Base-by-base conservation (phyloP, 2,329 filamentous ascomycete genomes). In the Pleoardoris graminearum region DNA sequence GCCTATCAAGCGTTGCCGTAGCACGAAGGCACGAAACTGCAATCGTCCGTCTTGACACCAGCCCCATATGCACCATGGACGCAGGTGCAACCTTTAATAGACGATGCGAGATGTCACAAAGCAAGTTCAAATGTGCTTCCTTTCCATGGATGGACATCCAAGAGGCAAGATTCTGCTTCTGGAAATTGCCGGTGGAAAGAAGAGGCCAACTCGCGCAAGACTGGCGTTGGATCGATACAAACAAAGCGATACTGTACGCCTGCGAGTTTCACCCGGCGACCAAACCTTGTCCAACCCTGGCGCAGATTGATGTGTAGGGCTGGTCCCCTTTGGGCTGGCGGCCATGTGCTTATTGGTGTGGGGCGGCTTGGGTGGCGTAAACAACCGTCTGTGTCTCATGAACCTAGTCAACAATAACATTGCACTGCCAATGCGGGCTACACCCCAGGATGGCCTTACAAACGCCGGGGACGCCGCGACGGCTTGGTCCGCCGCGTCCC, bases 381-480 rank as follows among this genome's bases (percentile, higher is more conserved):
- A 36, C 30, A 46, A 27, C 43, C 30, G 43, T 35, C n/a, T 27
- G 16, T 38, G 32, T 54, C 45, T 48, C 42, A 46, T 48, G 27
- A 54, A 48, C 33, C 45, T 44, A 36, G 44, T 47, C 46, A 50
- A 50, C 48, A 42, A 53, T 51, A 51, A 53, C 49, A 47, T 38
- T 47, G 23, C 44, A 47, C 44, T 29, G 22, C 44, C 32, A 25
- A 23, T n/a, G 27, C 36, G 38, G 38, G 38, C 23, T 44, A 35
- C 48, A 47, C 53, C 53, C 52, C 53, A 63, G 51, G 42, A 76
- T 76, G 75, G 66, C 75, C n/a, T 61, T 73, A 12, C 73, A 76
- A 54, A 78, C 76, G 48, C 76, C 76, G 17, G 69, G 75, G 38
- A 78, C 76, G 48, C 76, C 76, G 22, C 68, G 75, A 42, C 64